Percentiles rank a stretch among this genome's conserved stretches.
Conservation (phyloP, 2,329 filamentous ascomycete species). For the Hypocrella siamensis region DNA sequence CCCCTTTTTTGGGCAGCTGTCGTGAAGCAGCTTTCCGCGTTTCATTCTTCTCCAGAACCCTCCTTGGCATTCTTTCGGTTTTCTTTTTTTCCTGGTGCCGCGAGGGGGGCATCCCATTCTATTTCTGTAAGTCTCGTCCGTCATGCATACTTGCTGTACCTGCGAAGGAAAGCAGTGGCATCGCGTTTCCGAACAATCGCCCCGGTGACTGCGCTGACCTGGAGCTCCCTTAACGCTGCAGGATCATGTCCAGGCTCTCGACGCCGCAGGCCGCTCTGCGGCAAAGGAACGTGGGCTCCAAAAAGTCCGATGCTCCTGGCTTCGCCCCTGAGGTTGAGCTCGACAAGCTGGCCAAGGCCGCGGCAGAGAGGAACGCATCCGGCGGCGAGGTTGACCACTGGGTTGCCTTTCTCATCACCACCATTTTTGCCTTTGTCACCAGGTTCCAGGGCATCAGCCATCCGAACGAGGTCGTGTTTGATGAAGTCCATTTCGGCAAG, state of each 20-base stretch:
- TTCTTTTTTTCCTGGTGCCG: too few relatives aligned
- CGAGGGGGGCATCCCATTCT: too few relatives aligned
- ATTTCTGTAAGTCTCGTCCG: too few relatives aligned
- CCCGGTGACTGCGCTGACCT: too few relatives aligned
- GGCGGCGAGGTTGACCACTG: constrained; percentile 71
- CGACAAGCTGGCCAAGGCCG: constrained; percentile 30
- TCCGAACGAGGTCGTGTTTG: constrained; percentile 93
- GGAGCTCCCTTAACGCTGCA: constrained; percentile 4
- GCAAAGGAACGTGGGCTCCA: constrained; percentile 38
- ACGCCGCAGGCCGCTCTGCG: constrained; percentile 43
- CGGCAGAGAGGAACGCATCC: constrained; percentile 16
- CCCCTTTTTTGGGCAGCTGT: too few relatives aligned
- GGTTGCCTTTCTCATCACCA: constrained; percentile 62
- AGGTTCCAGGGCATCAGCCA: constrained; percentile 94
- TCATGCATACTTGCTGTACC: too few relatives aligned
- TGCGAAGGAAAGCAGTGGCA: too few relatives aligned
- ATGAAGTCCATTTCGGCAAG: constrained; percentile 99
- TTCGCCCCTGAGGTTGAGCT: constrained; percentile 29
- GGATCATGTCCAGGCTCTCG: constrained; percentile 30
- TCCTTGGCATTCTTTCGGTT: too few relatives aligned
- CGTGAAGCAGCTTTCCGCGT: too few relatives aligned
- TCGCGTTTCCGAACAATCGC: too few relatives aligned
- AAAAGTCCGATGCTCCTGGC: constrained; percentile 27
- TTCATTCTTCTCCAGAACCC: too few relatives aligned
- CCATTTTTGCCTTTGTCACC: constrained; percentile 71